A percentile compares a stretch with the other conserved stretches of the same genome.
Conservation (phyloP, 2,329 filamentous ascomycete genomes). For the Penicillium sp. region DNA sequence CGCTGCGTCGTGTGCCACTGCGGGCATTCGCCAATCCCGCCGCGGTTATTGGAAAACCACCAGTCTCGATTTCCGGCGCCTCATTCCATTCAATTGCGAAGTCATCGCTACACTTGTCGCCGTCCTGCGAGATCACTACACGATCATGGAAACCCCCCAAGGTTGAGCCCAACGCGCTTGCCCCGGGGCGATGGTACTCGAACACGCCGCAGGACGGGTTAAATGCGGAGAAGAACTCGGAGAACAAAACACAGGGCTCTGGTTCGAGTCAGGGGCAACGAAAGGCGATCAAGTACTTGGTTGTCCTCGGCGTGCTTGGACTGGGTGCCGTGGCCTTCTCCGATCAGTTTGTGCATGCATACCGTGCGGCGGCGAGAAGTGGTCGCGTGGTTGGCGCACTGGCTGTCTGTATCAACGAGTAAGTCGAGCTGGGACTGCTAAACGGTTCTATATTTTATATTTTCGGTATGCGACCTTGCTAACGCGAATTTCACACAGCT, state of each 20-base stretch:
- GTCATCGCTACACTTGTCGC: neutral
- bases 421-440: conserved; percentile 29
- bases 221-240: conserved; percentile 5
- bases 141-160: neutral
- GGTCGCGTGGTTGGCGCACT: conserved; percentile 72
- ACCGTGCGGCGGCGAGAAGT: conserved; percentile 69
- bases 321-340: conserved; percentile 49
- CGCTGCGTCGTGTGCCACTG: conserved; percentile 31
- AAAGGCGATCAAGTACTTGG: conserved; percentile 31
- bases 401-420: conserved; percentile 85
- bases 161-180: neutral
- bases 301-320: conserved; percentile 36
- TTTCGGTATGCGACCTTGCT: conserved; percentile 1
- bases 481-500: conserved; percentile 51
- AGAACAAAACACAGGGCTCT: conserved; percentile 8
- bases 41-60: conserved; percentile 25
- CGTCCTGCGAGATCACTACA: neutral
- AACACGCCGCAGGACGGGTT: conserved; percentile 15
- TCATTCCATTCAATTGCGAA: conserved; percentile 6
- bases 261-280: conserved; percentile 16
- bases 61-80: conserved; percentile 8
- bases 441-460: neutral
- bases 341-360: conserved; percentile 69
- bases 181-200: conserved; percentile 11
- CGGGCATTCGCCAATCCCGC: conserved; percentile 31